Evolutionary conservation across 805 yeast genomes (phyloP), one percentile per base, ranked within the genome.

Genomic region (Teunomyces stri): DNA sequence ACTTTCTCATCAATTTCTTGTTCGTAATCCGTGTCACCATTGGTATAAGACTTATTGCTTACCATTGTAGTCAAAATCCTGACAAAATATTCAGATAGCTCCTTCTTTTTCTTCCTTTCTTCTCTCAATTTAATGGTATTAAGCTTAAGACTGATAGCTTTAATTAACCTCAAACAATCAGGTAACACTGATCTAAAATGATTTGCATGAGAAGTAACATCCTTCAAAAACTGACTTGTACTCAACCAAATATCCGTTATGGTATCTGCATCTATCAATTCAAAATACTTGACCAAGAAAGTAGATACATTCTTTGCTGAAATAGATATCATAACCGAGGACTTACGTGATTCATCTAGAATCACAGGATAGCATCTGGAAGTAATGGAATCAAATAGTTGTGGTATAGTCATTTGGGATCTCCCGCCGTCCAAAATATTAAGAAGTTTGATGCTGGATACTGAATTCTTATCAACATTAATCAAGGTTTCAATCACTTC

Each of bases 371-470:
- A 57, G 45, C 79, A 69, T 49, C 85, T 68, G 7, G 81, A 68
- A 18, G 65, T 59, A 28, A 85, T 71, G 0, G 87, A 71, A 47
- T 79, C 74, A 53, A 88, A 71, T 4, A 90, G 67, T 54, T 79
- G 76, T 0, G 95, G 91, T 11, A 89, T 68, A 0, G 95, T 86
- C 4, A 80, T 57, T 47, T 82, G 87, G 0, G 96, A 87, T 52
- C 87, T 80, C 6, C 96, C 86, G 0, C 94, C 92, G 65, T 91
- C 97, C 42, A 91, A 67, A 2, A 87, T 84, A 61, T 87, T 89
- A n/a, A 88, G 63, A 1, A 88, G 58, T 53, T 84, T 85, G 55
- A 82, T 76, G 21, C 58, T 59, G 6, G 61, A 47, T 42, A 4
- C 37, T 44, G 9, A 42, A 11, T 46, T 7, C 5, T 35, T 31